Evolutionary conservation across 306 rosid species (phyloP).

Genomic region (Casuarina glauca): DNA sequence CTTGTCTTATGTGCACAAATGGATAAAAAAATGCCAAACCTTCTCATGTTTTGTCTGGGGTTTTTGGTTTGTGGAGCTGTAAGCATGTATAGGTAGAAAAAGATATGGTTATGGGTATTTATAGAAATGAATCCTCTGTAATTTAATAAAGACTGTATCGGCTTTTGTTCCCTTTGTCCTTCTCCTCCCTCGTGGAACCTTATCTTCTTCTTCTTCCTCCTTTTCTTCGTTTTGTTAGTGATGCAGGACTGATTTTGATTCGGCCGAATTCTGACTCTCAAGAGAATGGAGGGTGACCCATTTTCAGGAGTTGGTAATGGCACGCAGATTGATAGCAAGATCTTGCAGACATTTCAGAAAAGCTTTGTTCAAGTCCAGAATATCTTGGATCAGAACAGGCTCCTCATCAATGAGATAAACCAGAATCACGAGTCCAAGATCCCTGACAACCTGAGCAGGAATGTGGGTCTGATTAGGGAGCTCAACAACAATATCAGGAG

Average conservation of each 20-base stretch:
- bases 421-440: conserved; percentile 94
- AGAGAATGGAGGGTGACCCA: conserved; percentile 88
- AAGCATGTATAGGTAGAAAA: conserved; percentile 48
- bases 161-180: conserved; percentile 22
- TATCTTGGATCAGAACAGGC: conserved; percentile 87
- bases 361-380: conserved; percentile 88
- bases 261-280: conserved; percentile 29
- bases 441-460: conserved; percentile 86
- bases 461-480: conserved; percentile 87
- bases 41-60: conserved; percentile 59
- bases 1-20: conserved; percentile 74
- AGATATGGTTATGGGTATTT: conserved; percentile 53
- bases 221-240: conserved; percentile 24
- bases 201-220: conserved; percentile 14
- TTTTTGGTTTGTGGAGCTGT: conserved; percentile 53
- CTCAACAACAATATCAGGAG: conserved; percentile 88
- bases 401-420: conserved; percentile 92
- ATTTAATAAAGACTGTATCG: conserved; percentile 17
- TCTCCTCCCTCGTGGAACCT: not conserved
- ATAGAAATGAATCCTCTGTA: conserved; percentile 19
- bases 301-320: conserved; percentile 67
- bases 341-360: conserved; percentile 78
- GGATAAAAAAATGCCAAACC: conserved; percentile 51
- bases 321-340: conserved; percentile 62
- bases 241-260: conserved; percentile 59